phyloP scores from a whole-genome alignment of 176 grass and related monocot species.

The Tuctoria greenei region DNA sequence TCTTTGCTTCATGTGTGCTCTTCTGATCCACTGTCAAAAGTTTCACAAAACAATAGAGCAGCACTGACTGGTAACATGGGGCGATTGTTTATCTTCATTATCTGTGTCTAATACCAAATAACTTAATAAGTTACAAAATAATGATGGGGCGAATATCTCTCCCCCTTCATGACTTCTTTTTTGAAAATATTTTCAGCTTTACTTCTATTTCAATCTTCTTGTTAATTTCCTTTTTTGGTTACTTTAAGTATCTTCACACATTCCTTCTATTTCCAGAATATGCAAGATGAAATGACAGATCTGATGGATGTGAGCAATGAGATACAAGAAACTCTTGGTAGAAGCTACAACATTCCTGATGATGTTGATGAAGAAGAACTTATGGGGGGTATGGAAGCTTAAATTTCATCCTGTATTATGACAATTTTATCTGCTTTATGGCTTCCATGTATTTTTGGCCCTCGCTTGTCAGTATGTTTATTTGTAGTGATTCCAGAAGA shows the following conservation, averaged over 20 bases:
- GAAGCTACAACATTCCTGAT: constrained; percentile 92
- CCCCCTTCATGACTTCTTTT: not conserved
- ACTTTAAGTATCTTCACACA: not conserved
- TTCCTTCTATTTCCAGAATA: constrained; percentile 53
- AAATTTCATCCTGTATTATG: constrained; percentile 15
- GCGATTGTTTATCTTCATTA: not conserved
- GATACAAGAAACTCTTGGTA: constrained; percentile 93
- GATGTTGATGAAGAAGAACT: constrained; percentile 94
- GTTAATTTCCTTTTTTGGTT: not conserved
- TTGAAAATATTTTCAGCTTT: not conserved
- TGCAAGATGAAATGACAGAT: constrained; percentile 99
- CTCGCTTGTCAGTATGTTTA: not conserved
- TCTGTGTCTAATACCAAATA: not conserved
- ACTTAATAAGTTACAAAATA: not conserved
- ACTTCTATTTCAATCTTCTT: not conserved
- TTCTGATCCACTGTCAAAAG: not conserved
- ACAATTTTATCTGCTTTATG: not conserved
- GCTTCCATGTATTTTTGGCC: not conserved
- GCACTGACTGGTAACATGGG: not conserved
- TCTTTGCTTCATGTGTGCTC: not conserved
- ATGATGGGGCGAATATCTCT: not conserved
- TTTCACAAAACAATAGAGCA: not conserved
- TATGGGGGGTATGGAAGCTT: constrained; percentile 71
- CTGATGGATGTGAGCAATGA: constrained; percentile 89
- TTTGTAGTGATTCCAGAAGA: not conserved